phyloP scores from a whole-genome alignment of 164 flowering plant genomes.

The Buxus sempervirens region DNA sequence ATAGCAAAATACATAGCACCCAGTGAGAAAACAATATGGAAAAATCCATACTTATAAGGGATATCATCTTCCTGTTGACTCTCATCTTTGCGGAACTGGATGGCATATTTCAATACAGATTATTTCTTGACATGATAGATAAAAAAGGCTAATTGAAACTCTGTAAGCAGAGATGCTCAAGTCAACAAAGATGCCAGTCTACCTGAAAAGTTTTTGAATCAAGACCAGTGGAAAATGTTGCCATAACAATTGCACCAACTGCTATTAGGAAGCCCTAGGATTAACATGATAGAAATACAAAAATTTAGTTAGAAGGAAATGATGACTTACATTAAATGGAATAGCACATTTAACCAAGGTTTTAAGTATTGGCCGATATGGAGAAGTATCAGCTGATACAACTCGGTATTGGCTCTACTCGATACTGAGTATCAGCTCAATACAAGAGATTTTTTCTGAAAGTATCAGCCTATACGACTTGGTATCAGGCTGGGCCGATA shows the following conservation, averaged over 20 bases:
- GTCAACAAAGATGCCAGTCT: background rate
- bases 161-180: background rate
- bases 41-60: conserved; percentile 81
- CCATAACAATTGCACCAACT: conserved; percentile 76
- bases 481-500: too few relatives aligned
- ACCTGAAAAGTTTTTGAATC: conserved; percentile 94
- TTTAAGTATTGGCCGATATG: too few relatives aligned
- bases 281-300: conserved; percentile 4
- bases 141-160: too few relatives aligned
- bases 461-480: too few relatives aligned
- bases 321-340: background rate
- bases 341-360: background rate
- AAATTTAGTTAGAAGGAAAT: background rate
- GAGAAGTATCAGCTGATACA: too few relatives aligned
- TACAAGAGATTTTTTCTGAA: too few relatives aligned
- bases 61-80: conserved; percentile 60
- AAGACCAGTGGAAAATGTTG: conserved; percentile 92
- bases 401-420: too few relatives aligned
- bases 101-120: conserved; percentile 4
- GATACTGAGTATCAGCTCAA: too few relatives aligned
- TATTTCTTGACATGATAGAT: background rate
- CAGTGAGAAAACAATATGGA: conserved; percentile 73
- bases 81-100: conserved; percentile 63
- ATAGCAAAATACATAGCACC: conserved; percentile 97
- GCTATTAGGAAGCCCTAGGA: conserved; percentile 79